Conservation (phyloP, 257 asterid genomes). For the Eucommia ulmoides region DNA sequence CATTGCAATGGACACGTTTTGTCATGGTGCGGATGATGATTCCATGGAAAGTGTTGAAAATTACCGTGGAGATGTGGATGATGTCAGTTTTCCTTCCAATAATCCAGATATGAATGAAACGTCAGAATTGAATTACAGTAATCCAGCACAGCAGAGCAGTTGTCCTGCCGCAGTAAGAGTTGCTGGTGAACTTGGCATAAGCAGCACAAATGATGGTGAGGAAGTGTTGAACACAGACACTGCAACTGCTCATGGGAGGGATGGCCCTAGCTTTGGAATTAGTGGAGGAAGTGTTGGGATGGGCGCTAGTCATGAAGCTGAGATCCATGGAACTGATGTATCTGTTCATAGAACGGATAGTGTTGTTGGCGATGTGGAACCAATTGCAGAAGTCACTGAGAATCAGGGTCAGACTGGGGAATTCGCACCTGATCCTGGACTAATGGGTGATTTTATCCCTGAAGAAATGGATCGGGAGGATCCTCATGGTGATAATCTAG, state of each 20-base stretch:
- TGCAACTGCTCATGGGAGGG: slow-evolving; percentile 68
- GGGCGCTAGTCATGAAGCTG: slow-evolving; percentile 99
- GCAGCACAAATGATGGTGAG: slow-evolving; percentile 86
- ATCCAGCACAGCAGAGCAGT: slow-evolving; percentile 90
- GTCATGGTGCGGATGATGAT: slow-evolving; percentile 54
- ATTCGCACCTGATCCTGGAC: slow-evolving; percentile 80
- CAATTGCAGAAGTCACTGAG: slow-evolving; percentile 79
- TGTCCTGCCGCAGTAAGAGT: slow-evolving; percentile 66
- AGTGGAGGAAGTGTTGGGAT: slow-evolving; percentile 99
- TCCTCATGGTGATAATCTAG: slow-evolving; percentile 91
- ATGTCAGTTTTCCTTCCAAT: slow-evolving; percentile 62
- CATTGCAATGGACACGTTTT: slow-evolving; percentile 92
- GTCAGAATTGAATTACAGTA: slow-evolving; percentile 87
- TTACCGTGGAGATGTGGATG: slow-evolving; percentile 70
- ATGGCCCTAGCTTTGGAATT: slow-evolving; percentile 80
- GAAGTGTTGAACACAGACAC: slow-evolving; percentile 88
- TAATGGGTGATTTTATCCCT: slow-evolving; percentile 95
- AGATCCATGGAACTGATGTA: slow-evolving; percentile 77
- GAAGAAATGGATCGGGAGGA: slow-evolving; percentile 87
- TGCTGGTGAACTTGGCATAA: slow-evolving; percentile 84
- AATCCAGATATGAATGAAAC: slow-evolving; percentile 56
- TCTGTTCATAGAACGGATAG: slow-evolving; percentile 74
- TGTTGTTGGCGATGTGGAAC: slow-evolving; percentile 80
- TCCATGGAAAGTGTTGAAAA: slow-evolving; percentile 99
- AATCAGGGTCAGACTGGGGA: slow-evolving; percentile 86